phyloP scores from a whole-genome alignment of 1,139 yeast genomes.

The Diutina neorugosa region DNA sequence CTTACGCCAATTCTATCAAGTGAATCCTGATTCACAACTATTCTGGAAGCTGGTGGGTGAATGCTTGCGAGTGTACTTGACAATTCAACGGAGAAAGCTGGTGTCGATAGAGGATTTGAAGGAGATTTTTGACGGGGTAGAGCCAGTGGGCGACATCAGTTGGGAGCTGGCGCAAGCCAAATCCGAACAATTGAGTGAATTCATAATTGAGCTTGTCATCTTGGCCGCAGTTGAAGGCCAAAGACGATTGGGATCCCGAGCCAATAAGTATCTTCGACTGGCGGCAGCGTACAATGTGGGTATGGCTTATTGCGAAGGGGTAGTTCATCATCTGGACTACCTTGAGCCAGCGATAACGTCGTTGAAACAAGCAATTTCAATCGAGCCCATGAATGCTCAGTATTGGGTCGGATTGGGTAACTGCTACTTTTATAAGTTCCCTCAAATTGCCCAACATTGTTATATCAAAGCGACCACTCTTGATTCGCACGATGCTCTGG shows the following conservation, averaged over 20 bases:
- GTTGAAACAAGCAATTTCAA: slow-evolving; percentile 48
- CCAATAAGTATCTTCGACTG: slow-evolving; percentile 42
- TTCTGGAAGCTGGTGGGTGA: slow-evolving; percentile 47
- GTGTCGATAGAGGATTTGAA: slow-evolving; percentile 33
- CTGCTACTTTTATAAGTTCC: slow-evolving; percentile 44
- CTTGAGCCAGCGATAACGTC: slow-evolving; percentile 40
- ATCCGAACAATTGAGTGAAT: neutral
- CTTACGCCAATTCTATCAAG: slow-evolving; percentile 28
- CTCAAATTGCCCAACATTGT: slow-evolving; percentile 82
- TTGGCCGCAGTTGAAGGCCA: neutral
- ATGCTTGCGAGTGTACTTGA: slow-evolving; percentile 31
- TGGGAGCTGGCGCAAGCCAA: neutral
- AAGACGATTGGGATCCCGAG: slow-evolving; percentile 3
- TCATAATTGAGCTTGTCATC: neutral
- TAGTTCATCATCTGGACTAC: slow-evolving; percentile 1
- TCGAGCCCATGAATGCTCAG: slow-evolving; percentile 57
- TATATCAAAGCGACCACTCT: slow-evolving; percentile 70
- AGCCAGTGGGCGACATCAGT: slow-evolving; percentile 6
- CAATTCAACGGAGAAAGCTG: slow-evolving; percentile 28
- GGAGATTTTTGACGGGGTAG: slow-evolving; percentile 18
- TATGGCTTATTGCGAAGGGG: slow-evolving; percentile 37
- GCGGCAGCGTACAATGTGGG: slow-evolving; percentile 63
- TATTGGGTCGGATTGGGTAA: slow-evolving; percentile 83
- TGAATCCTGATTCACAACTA: slow-evolving; percentile 28
- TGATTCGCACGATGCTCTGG: slow-evolving; percentile 52